phyloP scores from a whole-genome alignment of 2,329 filamentous ascomycete genomes.

The Fusarium decemcellulare region DNA sequence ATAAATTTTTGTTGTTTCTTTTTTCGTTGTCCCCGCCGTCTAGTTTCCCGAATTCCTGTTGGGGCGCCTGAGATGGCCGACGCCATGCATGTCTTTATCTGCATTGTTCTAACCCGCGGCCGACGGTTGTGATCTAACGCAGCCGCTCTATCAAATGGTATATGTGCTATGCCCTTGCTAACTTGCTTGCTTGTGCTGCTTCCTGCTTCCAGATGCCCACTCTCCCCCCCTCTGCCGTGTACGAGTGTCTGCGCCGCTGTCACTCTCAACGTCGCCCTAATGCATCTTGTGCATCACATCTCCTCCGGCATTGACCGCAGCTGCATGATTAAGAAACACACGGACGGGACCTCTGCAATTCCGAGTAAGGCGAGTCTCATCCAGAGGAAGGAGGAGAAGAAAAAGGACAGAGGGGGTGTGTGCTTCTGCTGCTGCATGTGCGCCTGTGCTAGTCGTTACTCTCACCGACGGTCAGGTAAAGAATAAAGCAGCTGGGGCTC shows the following conservation, averaged over 20 bases:
- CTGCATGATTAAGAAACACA: neutral
- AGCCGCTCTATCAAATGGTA: conserved; percentile 7
- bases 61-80: conserved; percentile 28
- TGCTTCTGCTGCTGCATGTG: conserved; percentile 9
- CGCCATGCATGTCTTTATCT: conserved; percentile 19
- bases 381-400: neutral
- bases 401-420: conserved; percentile 5
- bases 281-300: conserved; percentile 31
- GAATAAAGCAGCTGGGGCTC: conserved; percentile 17
- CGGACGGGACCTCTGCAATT: conserved; percentile 2
- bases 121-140: conserved; percentile 3
- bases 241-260: conserved; percentile 8
- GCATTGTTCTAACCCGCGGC: conserved; percentile 11
- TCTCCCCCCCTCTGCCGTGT: conserved; percentile 15
- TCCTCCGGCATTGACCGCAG: conserved; percentile 4
- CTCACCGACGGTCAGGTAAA: conserved; percentile 23
- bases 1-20: neutral
- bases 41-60: conserved; percentile 22
- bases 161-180: neutral
- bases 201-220: neutral
- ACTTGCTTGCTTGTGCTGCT: neutral
- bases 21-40: conserved; percentile 5
- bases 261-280: conserved; percentile 25
- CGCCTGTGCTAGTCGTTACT: conserved; percentile 3
- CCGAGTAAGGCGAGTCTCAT: neutral